These are phyloP conservation scores for Trametes cubensis DNA, from an alignment of 768 basidiomycete genomes.

Conservation along the genomic window DNA sequence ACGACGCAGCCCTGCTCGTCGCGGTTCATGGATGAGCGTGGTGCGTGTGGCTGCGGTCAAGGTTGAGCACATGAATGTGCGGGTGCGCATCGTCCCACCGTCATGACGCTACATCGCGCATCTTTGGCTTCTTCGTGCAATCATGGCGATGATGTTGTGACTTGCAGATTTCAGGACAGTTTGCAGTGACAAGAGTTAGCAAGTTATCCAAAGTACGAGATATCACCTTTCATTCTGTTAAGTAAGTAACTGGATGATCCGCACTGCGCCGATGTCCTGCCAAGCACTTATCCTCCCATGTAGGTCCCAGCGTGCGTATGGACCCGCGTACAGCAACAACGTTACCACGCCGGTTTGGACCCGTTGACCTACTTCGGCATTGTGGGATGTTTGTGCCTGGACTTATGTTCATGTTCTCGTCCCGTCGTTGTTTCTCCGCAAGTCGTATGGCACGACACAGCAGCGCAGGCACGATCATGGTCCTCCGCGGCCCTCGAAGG, in stretches of 20 bases:
- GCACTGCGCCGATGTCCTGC: no score
- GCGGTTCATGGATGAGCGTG: neutral
- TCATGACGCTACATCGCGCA: no score
- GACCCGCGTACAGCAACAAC: neutral
- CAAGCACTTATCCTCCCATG: neutral
- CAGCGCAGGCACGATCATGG: constrained; percentile 7
- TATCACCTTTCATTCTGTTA: no score
- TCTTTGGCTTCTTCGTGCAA: no score
- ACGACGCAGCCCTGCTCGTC: neutral
- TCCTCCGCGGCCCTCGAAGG: neutral
- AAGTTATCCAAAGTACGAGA: no score
- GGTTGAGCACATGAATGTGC: constrained; percentile 1
- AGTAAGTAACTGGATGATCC: no score
- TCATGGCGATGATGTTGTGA: no score
- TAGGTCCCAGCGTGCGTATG: neutral
- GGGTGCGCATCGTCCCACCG: neutral
- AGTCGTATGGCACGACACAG: neutral
- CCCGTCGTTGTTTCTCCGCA: neutral
- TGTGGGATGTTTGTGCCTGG: constrained; percentile 5
- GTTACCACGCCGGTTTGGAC: neutral
- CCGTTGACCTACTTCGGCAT: neutral
- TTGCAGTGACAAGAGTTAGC: no score
- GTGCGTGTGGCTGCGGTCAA: constrained; percentile 9
- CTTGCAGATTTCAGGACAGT: no score
- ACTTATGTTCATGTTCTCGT: neutral